Base-by-base conservation (phyloP, 495 filamentous ascomycete genomes). In the Aspergillus diversus region DNA sequence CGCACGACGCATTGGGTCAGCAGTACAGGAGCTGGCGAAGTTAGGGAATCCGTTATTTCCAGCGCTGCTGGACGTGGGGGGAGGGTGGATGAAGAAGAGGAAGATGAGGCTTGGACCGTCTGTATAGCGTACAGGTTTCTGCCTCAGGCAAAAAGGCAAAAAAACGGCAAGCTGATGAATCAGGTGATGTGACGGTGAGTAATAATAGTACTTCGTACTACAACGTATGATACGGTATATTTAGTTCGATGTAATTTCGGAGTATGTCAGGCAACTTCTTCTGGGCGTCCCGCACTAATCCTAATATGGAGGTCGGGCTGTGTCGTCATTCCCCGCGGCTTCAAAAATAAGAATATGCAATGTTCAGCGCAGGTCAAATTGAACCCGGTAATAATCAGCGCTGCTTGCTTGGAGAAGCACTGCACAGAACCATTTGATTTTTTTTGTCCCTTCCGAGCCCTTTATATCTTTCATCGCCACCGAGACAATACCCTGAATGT, bases 1-100 rank as follows among this genome's bases (percentile, higher is more conserved):
- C 71, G 80, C 86, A 80, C 83, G 86, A 84, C 87, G 87, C 88
- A 90, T 90, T 79, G 70, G 67, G 63, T 58, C 17, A 50, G 53
- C 37, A 43, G 56, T 42, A 27, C 9, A 6, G 39, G 16, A 60
- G 6, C 32, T 27, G 11, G 48, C n/a, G 37, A 27, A 13, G 42
- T 43, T 43, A 31, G 15, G 31, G 48, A 47, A 33, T 61, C 57
- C 60, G 37, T 50, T 39, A 50, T 34, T 56, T 27, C 53, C 62
- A 64, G 69, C 60, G 47, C 37, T 46, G 35, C 63, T 62, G 56
- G 63, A 65, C 43, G 60, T 52, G 43, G 54, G 43, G 21, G 27
- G 34, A 46, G 47, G 39, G 43, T 17, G 32, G 51, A 55, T 7
- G 43, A 50, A 51, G 16, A 13, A 33, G 21, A 35, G 34, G 54